Evolutionary conservation across 2,329 filamentous ascomycete species (phyloP), one percentile per base, ranked within the genome.

Genomic region (Lachnellula hyalina): DNA sequence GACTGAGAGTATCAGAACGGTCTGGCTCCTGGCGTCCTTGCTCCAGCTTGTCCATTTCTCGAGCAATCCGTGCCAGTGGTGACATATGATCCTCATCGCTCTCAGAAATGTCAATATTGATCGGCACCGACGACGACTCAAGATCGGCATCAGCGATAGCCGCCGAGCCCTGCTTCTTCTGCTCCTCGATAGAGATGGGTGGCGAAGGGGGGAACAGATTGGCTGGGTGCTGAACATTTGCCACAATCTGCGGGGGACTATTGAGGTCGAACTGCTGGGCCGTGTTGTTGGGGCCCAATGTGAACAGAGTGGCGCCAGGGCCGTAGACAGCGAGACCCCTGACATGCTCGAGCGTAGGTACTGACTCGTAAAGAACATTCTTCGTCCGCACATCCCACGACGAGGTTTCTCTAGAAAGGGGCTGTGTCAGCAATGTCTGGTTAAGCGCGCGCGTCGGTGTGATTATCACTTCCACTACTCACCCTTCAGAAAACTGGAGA

Each of bases 361-460:
- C 89, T 55, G 83, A 81, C 66, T 96, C 92, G 71, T 85, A 95
- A 3, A 90, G 92, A 63, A 99, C 91, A 68, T 96, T 87, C 70
- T 97, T 97, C n/a, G 94, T 99, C 60, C 92, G 83, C 45, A 99
- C 94, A 77, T 99, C 94, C 93, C 94, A 99, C 55, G 91, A 87
- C 65, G 89, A 85, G 38, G 92, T 96, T 78, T 96, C 89, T 53
- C 92, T 91, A 68, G 65, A 60, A 47, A 46, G 57, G 57, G 61
- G 55, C 55, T 46, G 57, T 65, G 68, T 72, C 67, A 72, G 71
- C 66, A 55, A 63, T 56, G 67, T 64, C 67, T 66, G 62, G 64
- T 64, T 77, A 76, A 75, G 74, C 75, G 76, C 76, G 75, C 76
- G 75, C 72, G 68, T 76, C 72, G 61, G 58, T 49, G 66, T 57